Percentiles rank a stretch among this genome's conserved stretches.
phyloP scores from a whole-genome alignment of 805 yeast species.

The Myxozyma neglecta region DNA sequence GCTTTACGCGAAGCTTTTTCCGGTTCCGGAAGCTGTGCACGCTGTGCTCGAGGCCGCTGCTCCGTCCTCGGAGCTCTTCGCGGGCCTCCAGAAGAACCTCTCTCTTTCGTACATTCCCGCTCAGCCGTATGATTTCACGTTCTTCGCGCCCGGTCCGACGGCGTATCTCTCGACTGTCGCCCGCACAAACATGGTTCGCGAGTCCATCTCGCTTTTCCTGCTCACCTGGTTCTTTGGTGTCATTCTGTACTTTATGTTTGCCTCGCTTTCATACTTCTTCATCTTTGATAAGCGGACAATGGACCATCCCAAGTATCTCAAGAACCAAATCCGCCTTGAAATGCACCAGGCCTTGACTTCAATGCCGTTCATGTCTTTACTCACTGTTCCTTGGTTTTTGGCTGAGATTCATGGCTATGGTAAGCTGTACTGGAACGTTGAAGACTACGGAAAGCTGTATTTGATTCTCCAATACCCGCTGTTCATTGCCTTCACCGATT shows the following conservation, averaged over 20 bases:
- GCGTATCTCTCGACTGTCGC: slow-evolving; percentile 56
- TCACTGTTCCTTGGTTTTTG: slow-evolving; percentile 89
- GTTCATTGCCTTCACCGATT: slow-evolving; percentile 90
- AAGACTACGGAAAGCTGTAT: slow-evolving; percentile 70
- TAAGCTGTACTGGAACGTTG: slow-evolving; percentile 64
- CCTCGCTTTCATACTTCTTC: slow-evolving; percentile 70
- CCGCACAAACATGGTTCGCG: slow-evolving; percentile 73
- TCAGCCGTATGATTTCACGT: slow-evolving; percentile 25
- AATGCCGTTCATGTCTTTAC: slow-evolving; percentile 83
- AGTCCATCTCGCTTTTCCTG: slow-evolving; percentile 61
- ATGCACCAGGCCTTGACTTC: slow-evolving; percentile 74
- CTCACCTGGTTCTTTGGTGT: slow-evolving; percentile 83
- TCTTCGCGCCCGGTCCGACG: slow-evolving; percentile 16
- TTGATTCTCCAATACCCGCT: slow-evolving; percentile 66
- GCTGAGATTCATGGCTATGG: slow-evolving; percentile 83
- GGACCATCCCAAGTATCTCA: slow-evolving; percentile 93
- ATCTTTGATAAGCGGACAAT: slow-evolving; percentile 86
- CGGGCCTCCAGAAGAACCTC: slow-evolving; percentile 47
- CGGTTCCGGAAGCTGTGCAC: slow-evolving; percentile 40
- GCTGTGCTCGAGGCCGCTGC: slow-evolving; percentile 45
- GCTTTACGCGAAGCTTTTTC: slow-evolving; percentile 68
- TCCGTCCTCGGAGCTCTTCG: slow-evolving; percentile 50
- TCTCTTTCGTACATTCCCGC: slow-evolving; percentile 24
- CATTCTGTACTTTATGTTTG: slow-evolving; percentile 73
- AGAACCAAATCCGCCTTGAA: slow-evolving; percentile 87